phyloP scores from a whole-genome alignment of 495 filamentous ascomycete species.

The Bacidia gigantensis region DNA sequence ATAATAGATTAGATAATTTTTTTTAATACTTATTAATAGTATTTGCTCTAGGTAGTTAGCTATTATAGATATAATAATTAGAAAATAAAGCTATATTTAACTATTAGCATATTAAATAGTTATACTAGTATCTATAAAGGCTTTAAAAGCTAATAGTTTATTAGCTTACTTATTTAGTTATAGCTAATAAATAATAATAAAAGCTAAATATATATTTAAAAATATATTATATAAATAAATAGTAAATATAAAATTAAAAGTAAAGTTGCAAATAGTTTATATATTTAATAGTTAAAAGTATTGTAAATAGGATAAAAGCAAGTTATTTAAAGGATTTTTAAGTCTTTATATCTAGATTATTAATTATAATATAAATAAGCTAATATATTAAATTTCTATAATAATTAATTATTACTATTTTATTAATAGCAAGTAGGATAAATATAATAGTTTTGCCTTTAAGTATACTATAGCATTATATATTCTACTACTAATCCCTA shows the following conservation, averaged over 20 bases:
- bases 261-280: neutral
- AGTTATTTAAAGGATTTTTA: slow-evolving; percentile 1
- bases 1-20: neutral
- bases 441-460: neutral
- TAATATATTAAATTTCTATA: neutral
- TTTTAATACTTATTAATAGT: too few relatives aligned
- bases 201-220: neutral
- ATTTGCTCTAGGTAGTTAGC: neutral
- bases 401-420: neutral
- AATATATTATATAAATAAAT: neutral
- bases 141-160: too few relatives aligned
- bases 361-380: neutral
- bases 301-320: too few relatives aligned
- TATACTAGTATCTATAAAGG: slow-evolving; percentile 12
- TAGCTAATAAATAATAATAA: neutral
- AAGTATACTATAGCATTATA: neutral
- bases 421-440: neutral
- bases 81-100: neutral
- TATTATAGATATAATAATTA: neutral
- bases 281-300: neutral
- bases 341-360: slow-evolving; percentile 2
- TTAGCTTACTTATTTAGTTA: neutral
- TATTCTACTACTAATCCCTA: neutral
- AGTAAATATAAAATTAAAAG: neutral
- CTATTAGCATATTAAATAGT: neutral